Evolutionary conservation across 2,329 filamentous ascomycete genomes (phyloP).

Genomic region (Cercospora sp.): DNA sequence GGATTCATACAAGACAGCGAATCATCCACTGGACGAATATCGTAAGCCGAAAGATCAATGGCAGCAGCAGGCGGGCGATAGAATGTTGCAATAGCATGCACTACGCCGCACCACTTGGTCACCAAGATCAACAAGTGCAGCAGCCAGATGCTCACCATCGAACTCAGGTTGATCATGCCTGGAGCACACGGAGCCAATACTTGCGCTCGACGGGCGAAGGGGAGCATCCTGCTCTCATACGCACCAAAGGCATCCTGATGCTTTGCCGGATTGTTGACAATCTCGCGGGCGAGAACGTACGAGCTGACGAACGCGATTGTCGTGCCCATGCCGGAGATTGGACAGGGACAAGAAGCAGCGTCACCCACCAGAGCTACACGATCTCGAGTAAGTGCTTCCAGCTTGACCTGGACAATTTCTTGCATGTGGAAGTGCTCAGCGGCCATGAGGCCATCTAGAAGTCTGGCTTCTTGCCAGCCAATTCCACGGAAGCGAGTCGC

Average conservation of each 20-base stretch:
- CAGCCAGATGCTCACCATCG: conserved; percentile 27
- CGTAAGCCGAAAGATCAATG: conserved; percentile 19
- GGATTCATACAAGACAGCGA: background rate
- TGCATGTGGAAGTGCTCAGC: conserved; percentile 34
- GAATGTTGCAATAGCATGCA: conserved; percentile 13
- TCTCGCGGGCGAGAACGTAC: conserved; percentile 36
- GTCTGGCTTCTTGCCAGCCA: conserved; percentile 32
- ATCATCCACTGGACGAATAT: background rate
- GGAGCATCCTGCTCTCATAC: conserved; percentile 34
- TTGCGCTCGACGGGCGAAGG: conserved; percentile 32
- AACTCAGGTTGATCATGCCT: conserved; percentile 33
- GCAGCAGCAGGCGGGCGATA: conserved; percentile 20
- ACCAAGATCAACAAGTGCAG: conserved; percentile 20
- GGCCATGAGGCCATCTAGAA: conserved; percentile 41
- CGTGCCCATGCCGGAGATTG: conserved; percentile 37
- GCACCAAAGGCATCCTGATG: conserved; percentile 26
- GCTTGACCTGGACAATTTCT: conserved; percentile 33
- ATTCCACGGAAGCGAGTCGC: conserved; percentile 26
- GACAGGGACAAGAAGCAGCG: conserved; percentile 34
- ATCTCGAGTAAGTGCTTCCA: conserved; percentile 30
- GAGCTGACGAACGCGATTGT: conserved; percentile 36
- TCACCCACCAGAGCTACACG: conserved; percentile 36
- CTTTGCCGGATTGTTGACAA: conserved; percentile 24
- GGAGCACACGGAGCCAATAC: conserved; percentile 35
- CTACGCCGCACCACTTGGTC: conserved; percentile 16